Evolutionary conservation across 2,329 filamentous ascomycete genomes (phyloP).

Genomic region (Ceratocystis smalleyi): DNA sequence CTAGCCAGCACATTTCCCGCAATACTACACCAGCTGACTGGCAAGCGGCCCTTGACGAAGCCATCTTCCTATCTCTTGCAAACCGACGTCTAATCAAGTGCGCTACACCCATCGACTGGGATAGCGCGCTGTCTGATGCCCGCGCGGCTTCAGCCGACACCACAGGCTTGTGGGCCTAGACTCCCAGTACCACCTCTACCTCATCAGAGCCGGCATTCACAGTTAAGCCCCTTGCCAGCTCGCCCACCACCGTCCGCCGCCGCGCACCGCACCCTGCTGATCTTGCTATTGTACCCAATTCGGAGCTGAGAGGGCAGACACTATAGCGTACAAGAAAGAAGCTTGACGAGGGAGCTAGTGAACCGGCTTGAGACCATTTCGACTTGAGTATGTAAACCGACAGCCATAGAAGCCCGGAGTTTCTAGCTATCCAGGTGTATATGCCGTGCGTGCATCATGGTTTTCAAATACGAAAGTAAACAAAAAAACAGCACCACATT

Average conservation of each 20-base stretch:
- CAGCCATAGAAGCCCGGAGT: no score
- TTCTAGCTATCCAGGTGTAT: no score
- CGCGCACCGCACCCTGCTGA: not conserved
- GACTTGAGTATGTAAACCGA: not conserved
- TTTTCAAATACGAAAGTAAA: no score
- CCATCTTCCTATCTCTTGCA: conserved; percentile 19
- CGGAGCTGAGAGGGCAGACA: not conserved
- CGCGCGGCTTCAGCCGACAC: not conserved
- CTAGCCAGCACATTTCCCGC: conserved; percentile 15
- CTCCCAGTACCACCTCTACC: not conserved
- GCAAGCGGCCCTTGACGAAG: conserved; percentile 26
- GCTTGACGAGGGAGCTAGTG: not conserved
- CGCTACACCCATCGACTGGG: not conserved
- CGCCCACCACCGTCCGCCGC: not conserved
- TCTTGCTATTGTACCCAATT: not conserved
- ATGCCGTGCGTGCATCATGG: no score
- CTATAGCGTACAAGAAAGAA: not conserved
- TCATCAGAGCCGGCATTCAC: not conserved
- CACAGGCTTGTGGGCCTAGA: conserved; percentile 11
- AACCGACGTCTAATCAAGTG: not conserved
- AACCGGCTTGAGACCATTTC: conserved; percentile 8
- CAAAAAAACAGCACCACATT: not conserved
- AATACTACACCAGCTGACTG: conserved; percentile 21
- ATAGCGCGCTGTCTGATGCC: not conserved
- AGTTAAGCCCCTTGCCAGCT: not conserved